Evolutionary conservation across 2,329 filamentous ascomycete genomes (phyloP).

Genomic region (Grosmannia serpens): DNA sequence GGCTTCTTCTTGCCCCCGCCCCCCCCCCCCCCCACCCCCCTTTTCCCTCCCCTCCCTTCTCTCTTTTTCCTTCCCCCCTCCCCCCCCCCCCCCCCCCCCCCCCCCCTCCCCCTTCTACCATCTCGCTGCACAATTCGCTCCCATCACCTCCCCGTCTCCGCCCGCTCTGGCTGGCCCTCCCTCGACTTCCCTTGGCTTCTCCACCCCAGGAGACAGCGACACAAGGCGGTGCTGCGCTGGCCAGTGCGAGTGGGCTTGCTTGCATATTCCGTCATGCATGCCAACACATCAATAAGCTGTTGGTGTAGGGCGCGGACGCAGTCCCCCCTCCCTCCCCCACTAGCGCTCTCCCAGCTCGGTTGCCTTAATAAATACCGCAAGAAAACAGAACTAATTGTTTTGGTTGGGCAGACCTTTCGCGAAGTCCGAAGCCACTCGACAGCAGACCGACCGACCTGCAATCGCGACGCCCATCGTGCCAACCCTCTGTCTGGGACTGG

Average conservation of each 20-base stretch:
- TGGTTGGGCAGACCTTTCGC: constrained; percentile 26
- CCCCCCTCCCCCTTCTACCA: not conserved
- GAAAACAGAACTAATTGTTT: constrained; percentile 17
- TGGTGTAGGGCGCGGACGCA: constrained; percentile 24
- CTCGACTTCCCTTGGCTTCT: not conserved
- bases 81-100: too few relatives aligned
- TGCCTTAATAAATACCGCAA: constrained; percentile 23
- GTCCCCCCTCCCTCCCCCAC: constrained; percentile 14
- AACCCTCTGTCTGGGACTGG: not conserved
- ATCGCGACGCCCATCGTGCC: not conserved
- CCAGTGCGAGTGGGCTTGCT: constrained; percentile 31
- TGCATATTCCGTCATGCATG: constrained; percentile 52
- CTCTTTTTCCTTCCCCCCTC: too few relatives aligned
- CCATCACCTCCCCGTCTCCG: not conserved
- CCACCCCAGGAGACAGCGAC: not conserved
- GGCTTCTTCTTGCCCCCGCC: too few relatives aligned
- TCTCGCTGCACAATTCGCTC: not conserved
- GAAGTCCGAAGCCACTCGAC: not conserved
- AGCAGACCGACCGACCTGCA: constrained; percentile 16
- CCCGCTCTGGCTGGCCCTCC: not conserved
- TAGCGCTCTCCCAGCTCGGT: constrained; percentile 2
- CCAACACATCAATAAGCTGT: constrained; percentile 36
- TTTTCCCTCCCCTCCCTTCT: too few relatives aligned
- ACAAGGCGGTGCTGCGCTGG: constrained; percentile 26
- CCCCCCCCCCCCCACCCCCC: too few relatives aligned